Evolutionary conservation across 1,139 yeast genomes (phyloP).

Genomic region (Candida tunisiensis): DNA sequence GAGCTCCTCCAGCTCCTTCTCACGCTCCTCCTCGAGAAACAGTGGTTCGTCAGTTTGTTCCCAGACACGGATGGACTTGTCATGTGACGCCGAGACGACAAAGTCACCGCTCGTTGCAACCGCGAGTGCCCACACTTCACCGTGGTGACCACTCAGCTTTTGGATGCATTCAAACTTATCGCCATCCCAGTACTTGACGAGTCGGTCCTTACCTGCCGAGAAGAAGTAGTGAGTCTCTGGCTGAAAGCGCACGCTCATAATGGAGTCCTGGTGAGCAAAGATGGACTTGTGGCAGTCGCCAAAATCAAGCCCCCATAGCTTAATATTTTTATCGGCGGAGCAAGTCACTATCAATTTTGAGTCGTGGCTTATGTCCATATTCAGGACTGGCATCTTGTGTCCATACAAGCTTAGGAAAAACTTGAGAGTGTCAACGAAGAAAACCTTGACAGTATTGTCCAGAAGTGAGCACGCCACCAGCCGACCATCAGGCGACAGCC

Average conservation of each 20-base stretch:
- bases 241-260: slow-evolving; percentile 73
- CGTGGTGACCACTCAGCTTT: slow-evolving; percentile 67
- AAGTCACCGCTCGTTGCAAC: slow-evolving; percentile 57
- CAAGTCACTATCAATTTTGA: slow-evolving; percentile 78
- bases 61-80: slow-evolving; percentile 86
- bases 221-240: slow-evolving; percentile 80
- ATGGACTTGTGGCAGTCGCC: slow-evolving; percentile 97
- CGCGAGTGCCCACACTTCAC: slow-evolving; percentile 86
- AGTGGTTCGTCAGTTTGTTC: slow-evolving; percentile 85
- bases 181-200: slow-evolving; percentile 95
- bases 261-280: slow-evolving; percentile 92
- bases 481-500: slow-evolving; percentile 67
- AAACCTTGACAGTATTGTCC: slow-evolving; percentile 88
- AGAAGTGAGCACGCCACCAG: slow-evolving; percentile 70
- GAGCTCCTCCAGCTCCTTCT: slow-evolving; percentile 83
- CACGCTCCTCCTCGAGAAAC: slow-evolving; percentile 89
- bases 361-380: slow-evolving; percentile 73
- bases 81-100: slow-evolving; percentile 82
- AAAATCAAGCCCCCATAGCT: slow-evolving; percentile 96
- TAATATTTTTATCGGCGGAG: slow-evolving; percentile 92
- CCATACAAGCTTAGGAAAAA: slow-evolving; percentile 84
- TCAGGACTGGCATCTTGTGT: slow-evolving; percentile 73
- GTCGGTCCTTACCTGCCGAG: slow-evolving; percentile 78
- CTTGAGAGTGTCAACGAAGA: slow-evolving; percentile 72
- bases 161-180: slow-evolving; percentile 91